phyloP scores from a whole-genome alignment of 306 rosid species.

The Glycine tomentella region DNA sequence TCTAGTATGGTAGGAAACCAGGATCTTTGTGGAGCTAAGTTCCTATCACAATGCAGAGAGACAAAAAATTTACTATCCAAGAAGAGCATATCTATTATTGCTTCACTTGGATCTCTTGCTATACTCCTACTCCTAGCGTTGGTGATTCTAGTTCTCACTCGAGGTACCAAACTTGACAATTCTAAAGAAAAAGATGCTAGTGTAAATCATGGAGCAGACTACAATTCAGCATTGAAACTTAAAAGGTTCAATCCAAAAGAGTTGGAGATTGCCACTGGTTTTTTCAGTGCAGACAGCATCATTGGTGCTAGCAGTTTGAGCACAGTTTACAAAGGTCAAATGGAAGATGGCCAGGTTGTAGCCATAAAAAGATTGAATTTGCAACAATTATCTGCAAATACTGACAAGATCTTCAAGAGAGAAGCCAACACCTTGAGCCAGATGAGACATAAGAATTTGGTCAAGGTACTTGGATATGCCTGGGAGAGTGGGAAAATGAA shows the following conservation, averaged over 20 bases:
- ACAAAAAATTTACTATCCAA: conserved; percentile 56
- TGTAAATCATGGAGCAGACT: conserved; percentile 52
- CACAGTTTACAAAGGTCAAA: conserved; percentile 79
- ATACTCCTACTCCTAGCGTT: conserved; percentile 48
- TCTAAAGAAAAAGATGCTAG: conserved; percentile 41
- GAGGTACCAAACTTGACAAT: conserved; percentile 14
- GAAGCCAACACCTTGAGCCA: conserved; percentile 78
- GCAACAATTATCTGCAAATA: conserved; percentile 63
- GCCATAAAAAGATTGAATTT: conserved; percentile 81
- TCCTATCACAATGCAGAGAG: conserved; percentile 58
- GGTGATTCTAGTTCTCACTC: conserved; percentile 42
- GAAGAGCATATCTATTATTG: conserved; percentile 39
- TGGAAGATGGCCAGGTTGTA: conserved; percentile 60
- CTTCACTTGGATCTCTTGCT: conserved; percentile 58
- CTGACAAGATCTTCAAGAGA: conserved; percentile 72
- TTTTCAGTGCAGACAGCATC: conserved; percentile 60
- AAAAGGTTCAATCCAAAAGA: conserved; percentile 67
- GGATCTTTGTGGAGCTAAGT: conserved; percentile 71
- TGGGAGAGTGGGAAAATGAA: conserved; percentile 84
- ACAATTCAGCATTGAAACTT: conserved; percentile 55
- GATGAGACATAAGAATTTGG: conserved; percentile 86
- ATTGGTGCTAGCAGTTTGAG: conserved; percentile 82
- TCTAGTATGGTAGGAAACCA: conserved; percentile 74
- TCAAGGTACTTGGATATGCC: conserved; percentile 84
- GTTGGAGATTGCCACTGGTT: conserved; percentile 70